Base-by-base conservation (phyloP, 2,329 filamentous ascomycete genomes). In the Dryadomyces quercivorus region DNA sequence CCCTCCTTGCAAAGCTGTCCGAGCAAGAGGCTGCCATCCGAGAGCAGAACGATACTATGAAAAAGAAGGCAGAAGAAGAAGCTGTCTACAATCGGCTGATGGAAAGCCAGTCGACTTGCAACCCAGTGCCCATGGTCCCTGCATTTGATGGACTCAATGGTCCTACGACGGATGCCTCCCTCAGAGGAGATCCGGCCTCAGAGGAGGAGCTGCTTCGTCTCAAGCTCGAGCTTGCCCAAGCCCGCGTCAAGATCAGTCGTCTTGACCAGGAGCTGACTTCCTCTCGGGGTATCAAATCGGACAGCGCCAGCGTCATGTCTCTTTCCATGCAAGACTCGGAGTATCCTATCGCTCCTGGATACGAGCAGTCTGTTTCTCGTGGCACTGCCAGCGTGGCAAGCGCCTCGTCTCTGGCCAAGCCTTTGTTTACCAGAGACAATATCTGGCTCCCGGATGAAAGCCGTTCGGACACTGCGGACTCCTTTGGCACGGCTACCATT, bases 221-320 rank as follows among this genome's bases (percentile, higher is more conserved):
- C 55, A 87, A 86, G 70, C 69, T 82, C 52, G 81, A 90, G 68
- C 77, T 92, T 52, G 83, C 84, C 46, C 76, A 82, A 58, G 85
- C 86, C 40, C 81, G 86, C 57, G 82, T 75, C 64, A 79, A 84
- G 63, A 86, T 91, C 63, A 78, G 76, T 48, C 82, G 80, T 55
- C 81, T 90, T 64, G 84, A 86, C 56, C 77, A 86, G 53, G 84
- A 89, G 69, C 75, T 88, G 57, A 75, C 57, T 43, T 80, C 86
- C 59, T 81, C 75, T 22, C 81, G 81, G 34, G 76, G 81, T 55
- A 72, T 73, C 38, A 81, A 80, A 61, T 72, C 78, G 53, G 84
- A 80, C 12, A 69, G 78, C 54, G 78, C 81, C 50, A 77, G 80
- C 60, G 68, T 66, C 9, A 71, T 78, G 53, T 73, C 75, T n/a